Conservation (phyloP, 306 rosid species). For the Fragaria vesca region DNA sequence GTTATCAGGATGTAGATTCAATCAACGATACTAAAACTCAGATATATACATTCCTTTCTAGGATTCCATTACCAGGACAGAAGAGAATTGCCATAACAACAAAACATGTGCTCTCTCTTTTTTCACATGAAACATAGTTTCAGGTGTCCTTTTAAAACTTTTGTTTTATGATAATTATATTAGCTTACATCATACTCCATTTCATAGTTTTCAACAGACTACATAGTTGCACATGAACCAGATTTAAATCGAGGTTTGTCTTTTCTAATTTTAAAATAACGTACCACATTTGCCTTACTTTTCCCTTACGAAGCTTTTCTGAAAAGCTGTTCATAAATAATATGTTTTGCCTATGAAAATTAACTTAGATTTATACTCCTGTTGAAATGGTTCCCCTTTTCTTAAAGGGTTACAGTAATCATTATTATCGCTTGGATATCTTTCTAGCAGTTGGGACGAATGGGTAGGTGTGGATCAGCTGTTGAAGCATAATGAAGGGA, state of each 20-base stretch:
- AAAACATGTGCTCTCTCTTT: no score
- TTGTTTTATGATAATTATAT: background rate
- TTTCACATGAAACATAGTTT: background rate
- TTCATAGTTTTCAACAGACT: background rate
- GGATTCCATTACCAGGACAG: background rate
- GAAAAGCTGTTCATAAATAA: background rate
- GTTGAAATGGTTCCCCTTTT: conserved; percentile 27
- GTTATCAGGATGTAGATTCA: background rate
- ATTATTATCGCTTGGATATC: conserved; percentile 55
- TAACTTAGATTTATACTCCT: background rate
- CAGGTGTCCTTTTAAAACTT: background rate
- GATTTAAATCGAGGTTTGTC: background rate
- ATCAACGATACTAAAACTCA: background rate
- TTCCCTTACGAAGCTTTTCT: background rate
- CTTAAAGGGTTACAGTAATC: conserved; percentile 44
- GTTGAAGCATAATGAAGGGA: conserved; percentile 69
- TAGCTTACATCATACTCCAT: background rate
- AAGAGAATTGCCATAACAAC: background rate
- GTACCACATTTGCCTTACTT: background rate
- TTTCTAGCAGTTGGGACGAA: conserved; percentile 95
- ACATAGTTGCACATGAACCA: background rate
- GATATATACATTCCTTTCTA: background rate
- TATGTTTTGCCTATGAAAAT: conserved; percentile 3
- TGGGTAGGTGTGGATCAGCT: conserved; percentile 75
- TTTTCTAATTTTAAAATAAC: background rate